These are phyloP conservation scores for Leccinellum rugosiceps DNA, from an alignment of 768 basidiomycete species.

Conservation along the genomic window DNA sequence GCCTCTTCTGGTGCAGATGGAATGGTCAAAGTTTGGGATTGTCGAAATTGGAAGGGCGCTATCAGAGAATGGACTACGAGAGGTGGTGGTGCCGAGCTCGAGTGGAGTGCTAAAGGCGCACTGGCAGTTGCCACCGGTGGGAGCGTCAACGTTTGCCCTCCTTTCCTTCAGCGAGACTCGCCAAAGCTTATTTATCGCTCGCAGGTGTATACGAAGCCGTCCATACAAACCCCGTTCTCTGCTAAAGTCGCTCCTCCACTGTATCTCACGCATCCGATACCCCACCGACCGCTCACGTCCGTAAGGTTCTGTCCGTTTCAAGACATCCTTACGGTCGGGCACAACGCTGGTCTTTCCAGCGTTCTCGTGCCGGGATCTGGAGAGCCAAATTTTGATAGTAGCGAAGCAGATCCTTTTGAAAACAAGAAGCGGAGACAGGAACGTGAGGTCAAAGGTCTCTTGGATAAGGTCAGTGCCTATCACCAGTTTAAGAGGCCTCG, in stretches of 20 bases:
- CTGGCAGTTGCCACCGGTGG: constrained; percentile 82
- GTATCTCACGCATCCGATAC: constrained; percentile 85
- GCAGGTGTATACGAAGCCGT: constrained; percentile 71
- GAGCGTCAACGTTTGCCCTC: constrained; percentile 65
- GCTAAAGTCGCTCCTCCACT: constrained; percentile 63
- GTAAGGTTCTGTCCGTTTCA: constrained; percentile 88
- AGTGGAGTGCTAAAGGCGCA: constrained; percentile 85
- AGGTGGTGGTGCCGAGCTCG: constrained; percentile 63
- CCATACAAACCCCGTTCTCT: constrained; percentile 55
- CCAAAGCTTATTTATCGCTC: neutral
- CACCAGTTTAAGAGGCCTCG: neutral
- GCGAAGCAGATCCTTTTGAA: constrained; percentile 95
- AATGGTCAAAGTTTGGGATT: constrained; percentile 94
- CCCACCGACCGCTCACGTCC: constrained; percentile 71
- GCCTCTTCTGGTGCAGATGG: constrained; percentile 87
- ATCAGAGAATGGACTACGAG: constrained; percentile 77
- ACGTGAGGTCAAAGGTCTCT: constrained; percentile 82
- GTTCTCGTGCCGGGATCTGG: constrained; percentile 90
- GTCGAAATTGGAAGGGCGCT: constrained; percentile 89
- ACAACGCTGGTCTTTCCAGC: constrained; percentile 73
- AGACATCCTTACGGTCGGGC: constrained; percentile 79
- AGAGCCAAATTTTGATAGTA: constrained; percentile 91
- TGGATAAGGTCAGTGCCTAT: constrained; percentile 70
- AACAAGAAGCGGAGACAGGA: constrained; percentile 77
- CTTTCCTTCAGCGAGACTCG: neutral